phyloP scores from a whole-genome alignment of 805 yeast species.

The Saccharomycopsis oosterbeekiorum region DNA sequence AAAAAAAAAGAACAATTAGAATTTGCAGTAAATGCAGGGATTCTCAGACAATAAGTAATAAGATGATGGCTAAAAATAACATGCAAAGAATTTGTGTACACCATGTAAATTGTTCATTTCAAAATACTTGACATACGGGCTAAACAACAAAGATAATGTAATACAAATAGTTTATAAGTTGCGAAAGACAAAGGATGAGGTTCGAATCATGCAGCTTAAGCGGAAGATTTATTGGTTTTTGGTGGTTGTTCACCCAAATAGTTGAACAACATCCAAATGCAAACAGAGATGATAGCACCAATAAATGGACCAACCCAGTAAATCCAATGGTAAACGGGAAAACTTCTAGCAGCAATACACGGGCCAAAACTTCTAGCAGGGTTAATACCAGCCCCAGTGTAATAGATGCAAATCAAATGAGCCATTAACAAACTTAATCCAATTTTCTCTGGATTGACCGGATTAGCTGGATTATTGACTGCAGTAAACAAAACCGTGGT shows the following conservation, averaged over 20 bases:
- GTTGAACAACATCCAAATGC: slow-evolving; percentile 58
- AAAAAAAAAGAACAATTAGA: too few relatives aligned
- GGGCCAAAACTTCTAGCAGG: slow-evolving; percentile 90
- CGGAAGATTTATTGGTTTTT: slow-evolving; percentile 47
- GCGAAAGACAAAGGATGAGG: too few relatives aligned
- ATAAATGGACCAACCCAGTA: slow-evolving; percentile 85
- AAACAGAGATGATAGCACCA: slow-evolving; percentile 59
- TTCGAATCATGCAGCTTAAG: neutral
- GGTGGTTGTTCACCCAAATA: slow-evolving; percentile 54
- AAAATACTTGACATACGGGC: too few relatives aligned
- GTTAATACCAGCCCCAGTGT: slow-evolving; percentile 81
- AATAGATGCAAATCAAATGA: slow-evolving; percentile 71
- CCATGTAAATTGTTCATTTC: too few relatives aligned
- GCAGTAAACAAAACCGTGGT: slow-evolving; percentile 73
- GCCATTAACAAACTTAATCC: slow-evolving; percentile 77
- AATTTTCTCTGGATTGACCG: slow-evolving; percentile 72
- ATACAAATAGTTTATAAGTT: too few relatives aligned
- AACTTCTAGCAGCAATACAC: slow-evolving; percentile 55
- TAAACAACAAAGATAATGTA: too few relatives aligned
- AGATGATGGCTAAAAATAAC: too few relatives aligned
- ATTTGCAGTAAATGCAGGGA: too few relatives aligned
- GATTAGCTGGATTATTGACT: slow-evolving; percentile 70
- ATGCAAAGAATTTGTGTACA: too few relatives aligned
- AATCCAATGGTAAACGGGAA: slow-evolving; percentile 84
- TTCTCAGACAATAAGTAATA: too few relatives aligned